Conservation (phyloP, 2,329 filamentous ascomycete species). For the Fusarium nematophilum region DNA sequence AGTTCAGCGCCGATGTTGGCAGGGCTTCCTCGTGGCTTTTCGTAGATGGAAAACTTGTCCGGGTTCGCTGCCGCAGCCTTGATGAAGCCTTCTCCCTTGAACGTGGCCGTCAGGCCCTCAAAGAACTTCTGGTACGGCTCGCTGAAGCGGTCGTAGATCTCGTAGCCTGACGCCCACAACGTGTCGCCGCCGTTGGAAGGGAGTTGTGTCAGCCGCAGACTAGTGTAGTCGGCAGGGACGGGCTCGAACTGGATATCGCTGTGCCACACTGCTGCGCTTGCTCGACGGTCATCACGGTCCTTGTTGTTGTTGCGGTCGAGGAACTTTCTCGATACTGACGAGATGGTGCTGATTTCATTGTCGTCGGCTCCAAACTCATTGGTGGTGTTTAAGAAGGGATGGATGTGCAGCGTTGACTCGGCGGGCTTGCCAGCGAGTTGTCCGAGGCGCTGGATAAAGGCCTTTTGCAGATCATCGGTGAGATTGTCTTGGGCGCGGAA, state of each 20-base stretch:
- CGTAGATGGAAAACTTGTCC: constrained; percentile 48
- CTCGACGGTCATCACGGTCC: constrained; percentile 44
- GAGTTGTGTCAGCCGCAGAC: constrained; percentile 62
- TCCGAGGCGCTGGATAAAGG: constrained; percentile 68
- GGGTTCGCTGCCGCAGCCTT: constrained; percentile 40
- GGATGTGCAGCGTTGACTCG: constrained; percentile 68
- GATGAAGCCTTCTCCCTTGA: constrained; percentile 39
- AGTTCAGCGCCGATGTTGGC: constrained; percentile 62
- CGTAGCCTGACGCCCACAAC: constrained; percentile 70
- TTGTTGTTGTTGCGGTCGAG: neutral
- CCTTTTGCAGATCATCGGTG: constrained; percentile 69
- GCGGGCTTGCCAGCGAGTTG: constrained; percentile 68
- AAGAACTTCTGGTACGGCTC: constrained; percentile 62
- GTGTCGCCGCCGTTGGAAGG: constrained; percentile 68
- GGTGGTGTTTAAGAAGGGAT: constrained; percentile 66
- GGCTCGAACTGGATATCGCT: constrained; percentile 69
- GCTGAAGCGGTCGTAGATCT: constrained; percentile 67
- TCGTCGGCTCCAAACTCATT: constrained; percentile 64
- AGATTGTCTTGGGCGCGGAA: constrained; percentile 70
- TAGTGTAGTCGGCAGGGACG: constrained; percentile 67
- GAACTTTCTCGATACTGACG: constrained; percentile 47
- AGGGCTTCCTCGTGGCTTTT: constrained; percentile 48
- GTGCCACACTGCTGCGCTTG: constrained; percentile 52
- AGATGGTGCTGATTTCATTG: constrained; percentile 69
- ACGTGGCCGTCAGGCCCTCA: constrained; percentile 62